Evolutionary conservation across 805 yeast species (phyloP).

Genomic region (Ogataea wickerhamii): DNA sequence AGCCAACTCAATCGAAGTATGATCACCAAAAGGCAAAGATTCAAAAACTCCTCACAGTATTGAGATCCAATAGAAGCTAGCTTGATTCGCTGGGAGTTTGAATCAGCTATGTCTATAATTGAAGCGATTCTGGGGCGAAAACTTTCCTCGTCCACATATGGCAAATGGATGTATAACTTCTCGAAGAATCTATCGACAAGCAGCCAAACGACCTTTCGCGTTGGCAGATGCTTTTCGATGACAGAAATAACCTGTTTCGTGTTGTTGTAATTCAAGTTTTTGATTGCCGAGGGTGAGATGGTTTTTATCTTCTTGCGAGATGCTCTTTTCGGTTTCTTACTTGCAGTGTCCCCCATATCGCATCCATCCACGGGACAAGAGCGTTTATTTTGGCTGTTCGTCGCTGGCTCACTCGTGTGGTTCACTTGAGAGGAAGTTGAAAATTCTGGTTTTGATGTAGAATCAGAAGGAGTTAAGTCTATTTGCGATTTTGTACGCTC

Average conservation of each 20-base stretch:
- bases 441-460: not conserved
- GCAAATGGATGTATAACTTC: slow-evolving; percentile 59
- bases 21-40: slow-evolving; percentile 49
- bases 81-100: slow-evolving; percentile 29
- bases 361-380: slow-evolving; percentile 23
- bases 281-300: slow-evolving; percentile 32
- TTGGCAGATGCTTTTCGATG: slow-evolving; percentile 49
- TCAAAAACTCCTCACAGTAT: slow-evolving; percentile 43
- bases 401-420: not conserved
- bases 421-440: not conserved
- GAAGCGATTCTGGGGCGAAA: slow-evolving; percentile 41
- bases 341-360: slow-evolving; percentile 6
- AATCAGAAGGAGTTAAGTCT: not conserved
- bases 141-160: slow-evolving; percentile 58
- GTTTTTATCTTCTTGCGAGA: slow-evolving; percentile 24
- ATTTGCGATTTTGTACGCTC: slow-evolving; percentile 4
- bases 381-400: slow-evolving; percentile 1
- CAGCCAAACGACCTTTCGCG: slow-evolving; percentile 50
- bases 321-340: slow-evolving; percentile 14
- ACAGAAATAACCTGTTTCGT: slow-evolving; percentile 37
- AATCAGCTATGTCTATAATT: slow-evolving; percentile 43
- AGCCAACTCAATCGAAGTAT: slow-evolving; percentile 54
- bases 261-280: slow-evolving; percentile 37
- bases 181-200: slow-evolving; percentile 57
- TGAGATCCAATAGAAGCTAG: slow-evolving; percentile 31